These are phyloP conservation scores for Lanmaoa rubissima DNA, from an alignment of 768 basidiomycete genomes.

Conservation along the genomic window DNA sequence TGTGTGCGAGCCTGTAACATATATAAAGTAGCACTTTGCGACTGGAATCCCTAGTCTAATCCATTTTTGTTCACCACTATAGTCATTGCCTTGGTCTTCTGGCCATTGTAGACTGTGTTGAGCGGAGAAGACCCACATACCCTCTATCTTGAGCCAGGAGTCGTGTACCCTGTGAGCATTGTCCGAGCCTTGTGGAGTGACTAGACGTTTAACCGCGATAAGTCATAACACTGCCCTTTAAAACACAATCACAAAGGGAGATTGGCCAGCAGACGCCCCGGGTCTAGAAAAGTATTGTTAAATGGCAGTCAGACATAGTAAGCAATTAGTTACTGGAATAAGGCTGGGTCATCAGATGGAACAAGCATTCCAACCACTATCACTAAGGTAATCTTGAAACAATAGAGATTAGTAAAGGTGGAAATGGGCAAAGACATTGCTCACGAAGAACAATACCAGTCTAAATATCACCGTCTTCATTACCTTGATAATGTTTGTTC, in stretches of 20 bases:
- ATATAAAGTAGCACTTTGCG: no score
- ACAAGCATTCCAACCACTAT: conserved; percentile 78
- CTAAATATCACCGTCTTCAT: conserved; percentile 78
- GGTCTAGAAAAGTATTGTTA: conserved; percentile 4
- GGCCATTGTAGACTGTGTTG: no score
- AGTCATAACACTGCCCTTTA: no score
- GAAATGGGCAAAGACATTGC: background rate
- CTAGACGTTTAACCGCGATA: no score
- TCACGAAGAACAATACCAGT: conserved; percentile 43
- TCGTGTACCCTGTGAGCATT: no score
- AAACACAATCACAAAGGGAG: conserved; percentile 86
- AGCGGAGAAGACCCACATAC: no score
- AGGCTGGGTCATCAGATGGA: conserved; percentile 55
- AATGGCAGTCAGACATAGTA: background rate
- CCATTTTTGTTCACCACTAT: no score
- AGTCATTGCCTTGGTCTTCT: no score
- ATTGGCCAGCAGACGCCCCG: conserved; percentile 53
- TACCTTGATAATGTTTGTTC: conserved; percentile 76
- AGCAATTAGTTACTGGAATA: conserved; percentile 40
- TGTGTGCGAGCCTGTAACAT: no score
- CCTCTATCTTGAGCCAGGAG: no score
- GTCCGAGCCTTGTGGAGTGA: no score
- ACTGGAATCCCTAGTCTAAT: no score
- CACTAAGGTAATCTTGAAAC: conserved; percentile 18
- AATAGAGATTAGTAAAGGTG: background rate